Evolutionary conservation across 352 stramenopile genomes (phyloP).

Genomic region (Plasmopara viticola): DNA sequence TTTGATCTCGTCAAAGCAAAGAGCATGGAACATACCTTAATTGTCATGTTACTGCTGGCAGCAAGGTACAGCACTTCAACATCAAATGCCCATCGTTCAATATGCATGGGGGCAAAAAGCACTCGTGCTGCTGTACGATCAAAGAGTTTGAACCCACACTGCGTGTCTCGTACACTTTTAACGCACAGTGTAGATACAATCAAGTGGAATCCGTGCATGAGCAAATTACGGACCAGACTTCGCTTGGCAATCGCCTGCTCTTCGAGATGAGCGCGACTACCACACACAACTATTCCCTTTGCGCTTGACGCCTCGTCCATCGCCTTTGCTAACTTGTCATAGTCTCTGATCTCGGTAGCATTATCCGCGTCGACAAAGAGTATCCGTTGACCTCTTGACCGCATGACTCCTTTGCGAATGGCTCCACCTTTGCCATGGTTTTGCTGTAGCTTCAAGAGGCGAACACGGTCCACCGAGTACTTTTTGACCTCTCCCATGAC

Average conservation of each 20-base stretch:
- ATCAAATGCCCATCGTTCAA: slow-evolving; percentile 93
- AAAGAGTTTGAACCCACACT: slow-evolving; percentile 95
- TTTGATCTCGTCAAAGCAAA: neutral
- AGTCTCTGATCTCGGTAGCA: slow-evolving; percentile 87
- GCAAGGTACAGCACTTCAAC: slow-evolving; percentile 91
- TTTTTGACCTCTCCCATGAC: slow-evolving; percentile 46
- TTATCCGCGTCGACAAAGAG: slow-evolving; percentile 92
- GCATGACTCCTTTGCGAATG: slow-evolving; percentile 84
- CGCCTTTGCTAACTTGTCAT: slow-evolving; percentile 66
- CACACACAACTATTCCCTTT: slow-evolving; percentile 76
- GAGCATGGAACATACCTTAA: slow-evolving; percentile 37
- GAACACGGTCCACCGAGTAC: slow-evolving; percentile 49
- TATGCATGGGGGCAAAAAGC: slow-evolving; percentile 89
- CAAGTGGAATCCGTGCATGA: slow-evolving; percentile 92
- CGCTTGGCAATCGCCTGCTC: slow-evolving; percentile 80
- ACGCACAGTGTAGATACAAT: slow-evolving; percentile 86
- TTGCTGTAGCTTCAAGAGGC: slow-evolving; percentile 67
- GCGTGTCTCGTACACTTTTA: slow-evolving; percentile 86
- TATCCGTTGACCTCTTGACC: slow-evolving; percentile 67
- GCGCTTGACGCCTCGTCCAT: slow-evolving; percentile 32
- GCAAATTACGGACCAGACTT: slow-evolving; percentile 80
- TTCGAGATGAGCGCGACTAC: slow-evolving; percentile 87
- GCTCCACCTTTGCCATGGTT: slow-evolving; percentile 92
- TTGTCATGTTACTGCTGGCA: slow-evolving; percentile 38
- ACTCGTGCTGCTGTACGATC: slow-evolving; percentile 72